These are phyloP conservation scores for Senna tora DNA, from an alignment of 306 rosid genomes.

Conservation along the genomic window DNA sequence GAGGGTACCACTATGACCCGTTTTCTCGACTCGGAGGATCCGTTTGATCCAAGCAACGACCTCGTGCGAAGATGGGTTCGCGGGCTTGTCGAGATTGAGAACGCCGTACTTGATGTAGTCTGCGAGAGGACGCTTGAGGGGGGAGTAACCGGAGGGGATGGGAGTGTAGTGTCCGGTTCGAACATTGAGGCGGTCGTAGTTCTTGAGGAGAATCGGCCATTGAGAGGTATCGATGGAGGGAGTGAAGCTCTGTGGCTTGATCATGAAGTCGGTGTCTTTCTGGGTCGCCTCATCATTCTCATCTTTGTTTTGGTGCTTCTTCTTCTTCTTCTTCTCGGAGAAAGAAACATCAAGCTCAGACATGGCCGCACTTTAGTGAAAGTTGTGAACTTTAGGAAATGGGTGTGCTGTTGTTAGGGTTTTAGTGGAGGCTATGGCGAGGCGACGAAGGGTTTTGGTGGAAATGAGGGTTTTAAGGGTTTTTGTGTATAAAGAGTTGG, in stretches of 20 bases:
- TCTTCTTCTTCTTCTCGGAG: constrained; percentile 64
- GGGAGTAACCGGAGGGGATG: constrained; percentile 71
- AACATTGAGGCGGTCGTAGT: constrained; percentile 85
- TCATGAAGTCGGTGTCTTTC: constrained; percentile 53
- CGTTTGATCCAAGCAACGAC: constrained; percentile 90
- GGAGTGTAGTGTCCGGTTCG: constrained; percentile 92
- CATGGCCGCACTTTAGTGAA: constrained; percentile 32
- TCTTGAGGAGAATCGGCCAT: constrained; percentile 87
- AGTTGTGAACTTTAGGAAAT: not conserved
- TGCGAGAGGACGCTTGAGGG: constrained; percentile 70
- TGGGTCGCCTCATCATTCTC: constrained; percentile 28
- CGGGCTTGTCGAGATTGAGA: constrained; percentile 79
- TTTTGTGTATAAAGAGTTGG: not conserved
- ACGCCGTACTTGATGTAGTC: constrained; percentile 78
- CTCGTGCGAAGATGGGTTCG: constrained; percentile 91
- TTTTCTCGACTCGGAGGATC: constrained; percentile 74
- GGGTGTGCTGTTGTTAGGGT: not conserved
- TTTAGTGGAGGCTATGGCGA: not conserved
- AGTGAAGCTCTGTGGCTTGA: constrained; percentile 71
- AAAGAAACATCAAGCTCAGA: constrained; percentile 45
- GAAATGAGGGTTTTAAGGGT: not conserved
- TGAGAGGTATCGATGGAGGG: constrained; percentile 73
- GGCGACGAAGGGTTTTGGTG: not conserved
- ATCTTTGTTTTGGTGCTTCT: constrained; percentile 41
- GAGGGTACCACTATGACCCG: constrained; percentile 88